Evolutionary conservation across 2,329 filamentous ascomycete genomes (phyloP), one percentile per base, ranked within the genome.

Genomic region (Colletotrichum kahawae): DNA sequence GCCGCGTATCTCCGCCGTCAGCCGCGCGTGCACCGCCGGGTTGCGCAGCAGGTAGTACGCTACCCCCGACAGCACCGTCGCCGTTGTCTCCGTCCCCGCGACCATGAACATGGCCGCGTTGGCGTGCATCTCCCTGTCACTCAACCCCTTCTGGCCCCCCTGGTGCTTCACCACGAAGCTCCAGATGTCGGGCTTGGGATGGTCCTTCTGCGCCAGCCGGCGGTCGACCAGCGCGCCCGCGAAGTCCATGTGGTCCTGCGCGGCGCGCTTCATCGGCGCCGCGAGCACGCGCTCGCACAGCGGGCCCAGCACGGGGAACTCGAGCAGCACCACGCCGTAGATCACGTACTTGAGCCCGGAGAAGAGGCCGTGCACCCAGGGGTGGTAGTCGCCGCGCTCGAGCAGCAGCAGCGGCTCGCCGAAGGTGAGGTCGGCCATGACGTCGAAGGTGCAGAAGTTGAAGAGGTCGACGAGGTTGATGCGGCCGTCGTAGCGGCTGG

Each of bases 81-180:
- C 87, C 1, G 86, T 88, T 0, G 87, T 89, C 73, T 89, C 87
- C 14, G 82, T 84, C 0, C 87, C 87, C 0, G 84, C 87, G 3
- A 81, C 34, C 54, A 84, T 79, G n/a, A 84, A 67, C 3, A 74
- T 62, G 4, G 77, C 71, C 9, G 78, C 68, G 12, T 77, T 81
- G 56, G 69, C 70, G 5, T 70, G 60, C 24, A 81, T 73, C 36
- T 75, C 66, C 27, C 5, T 5, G 4, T 12, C 34, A 10, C 24
- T 66, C 54, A 67, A 16, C 10, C 62, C 43, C 31, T 34, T 62
- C 24, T 63, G 56, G 38, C 57, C 38, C 3, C 33, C 71, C n/a
- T 18, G 33, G 9, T 57, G 54, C 27, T 48, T 24, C 13, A 75
- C 33, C 14, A 71, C 72, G 34, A 75, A 77, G 24, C 43, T 72